Conservation (phyloP, 768 basidiomycete species). For the Leccinum disarticulatum region DNA sequence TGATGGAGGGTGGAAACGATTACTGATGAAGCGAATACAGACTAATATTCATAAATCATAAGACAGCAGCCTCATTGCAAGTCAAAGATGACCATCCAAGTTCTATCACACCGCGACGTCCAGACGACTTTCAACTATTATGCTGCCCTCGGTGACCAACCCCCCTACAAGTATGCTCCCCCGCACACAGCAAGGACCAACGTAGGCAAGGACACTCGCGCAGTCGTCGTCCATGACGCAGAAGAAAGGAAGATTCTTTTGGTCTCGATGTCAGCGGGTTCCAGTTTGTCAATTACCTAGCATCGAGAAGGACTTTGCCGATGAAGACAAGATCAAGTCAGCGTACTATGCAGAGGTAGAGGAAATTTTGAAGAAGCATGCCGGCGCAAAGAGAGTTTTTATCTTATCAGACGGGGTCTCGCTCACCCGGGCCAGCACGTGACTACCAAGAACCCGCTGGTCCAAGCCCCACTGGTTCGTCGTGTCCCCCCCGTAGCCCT, state of each 20-base stretch:
- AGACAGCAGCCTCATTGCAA: not conserved
- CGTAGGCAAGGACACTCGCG: conserved; percentile 22
- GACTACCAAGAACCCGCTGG: not conserved
- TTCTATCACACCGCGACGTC: too few relatives aligned
- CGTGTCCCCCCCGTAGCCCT: not conserved
- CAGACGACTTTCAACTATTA: conserved; percentile 40
- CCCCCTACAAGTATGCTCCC: conserved; percentile 36
- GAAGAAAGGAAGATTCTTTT: conserved; percentile 27
- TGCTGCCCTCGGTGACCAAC: conserved; percentile 26
- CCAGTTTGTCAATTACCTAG: conserved; percentile 34
- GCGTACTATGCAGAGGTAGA: conserved; percentile 41
- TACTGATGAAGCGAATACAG: too few relatives aligned
- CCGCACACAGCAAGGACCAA: conserved; percentile 30
- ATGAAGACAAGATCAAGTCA: conserved; percentile 35
- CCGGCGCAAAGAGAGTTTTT: conserved; percentile 37
- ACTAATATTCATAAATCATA: too few relatives aligned
- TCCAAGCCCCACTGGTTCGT: conserved; percentile 33
- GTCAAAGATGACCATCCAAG: too few relatives aligned
- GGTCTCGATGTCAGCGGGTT: conserved; percentile 41
- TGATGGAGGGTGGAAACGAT: too few relatives aligned
- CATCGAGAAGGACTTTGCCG: conserved; percentile 35
- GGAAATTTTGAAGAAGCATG: conserved; percentile 38
- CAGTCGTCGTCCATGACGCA: conserved; percentile 26
- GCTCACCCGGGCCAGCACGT: not conserved
- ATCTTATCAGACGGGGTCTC: conserved; percentile 36